Evolutionary conservation across 2,329 filamentous ascomycete genomes (phyloP).

Genomic region (Nigrospora oryzae): DNA sequence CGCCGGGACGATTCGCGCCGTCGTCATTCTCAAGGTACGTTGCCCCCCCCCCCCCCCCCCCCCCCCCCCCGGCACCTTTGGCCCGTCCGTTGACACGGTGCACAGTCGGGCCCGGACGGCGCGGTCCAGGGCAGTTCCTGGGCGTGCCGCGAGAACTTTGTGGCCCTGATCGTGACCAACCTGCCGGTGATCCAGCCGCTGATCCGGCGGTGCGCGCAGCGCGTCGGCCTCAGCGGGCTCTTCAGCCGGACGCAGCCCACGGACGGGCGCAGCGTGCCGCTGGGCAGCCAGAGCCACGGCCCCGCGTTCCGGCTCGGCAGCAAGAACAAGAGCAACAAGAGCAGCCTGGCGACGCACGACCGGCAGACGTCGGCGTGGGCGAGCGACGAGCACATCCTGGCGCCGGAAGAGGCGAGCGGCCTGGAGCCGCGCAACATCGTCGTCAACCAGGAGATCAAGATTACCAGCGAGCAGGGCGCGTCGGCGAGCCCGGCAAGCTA

Average conservation of each 20-base stretch:
- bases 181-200: slow-evolving; percentile 14
- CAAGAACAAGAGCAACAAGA: not conserved
- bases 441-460: no score
- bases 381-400: slow-evolving; percentile 9
- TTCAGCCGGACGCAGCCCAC: slow-evolving; percentile 6
- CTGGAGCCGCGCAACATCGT: no score
- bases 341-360: not conserved
- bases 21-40: slow-evolving; percentile 28
- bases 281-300: slow-evolving; percentile 2
- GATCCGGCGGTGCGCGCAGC: slow-evolving; percentile 7
- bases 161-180: slow-evolving; percentile 27
- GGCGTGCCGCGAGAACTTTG: slow-evolving; percentile 29
- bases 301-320: not conserved
- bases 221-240: slow-evolving; percentile 8
- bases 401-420: not conserved
- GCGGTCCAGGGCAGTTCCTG: slow-evolving; percentile 15
- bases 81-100: not conserved
- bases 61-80: not conserved
- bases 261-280: not conserved
- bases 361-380: slow-evolving; percentile 5
- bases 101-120: slow-evolving; percentile 9
- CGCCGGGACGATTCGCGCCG: slow-evolving; percentile 36
- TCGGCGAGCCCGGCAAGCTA: no score
- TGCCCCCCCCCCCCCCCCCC: not conserved
- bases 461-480: no score